Conservation (phyloP, 495 filamentous ascomycete genomes). For the Apodospora peruviana region DNA sequence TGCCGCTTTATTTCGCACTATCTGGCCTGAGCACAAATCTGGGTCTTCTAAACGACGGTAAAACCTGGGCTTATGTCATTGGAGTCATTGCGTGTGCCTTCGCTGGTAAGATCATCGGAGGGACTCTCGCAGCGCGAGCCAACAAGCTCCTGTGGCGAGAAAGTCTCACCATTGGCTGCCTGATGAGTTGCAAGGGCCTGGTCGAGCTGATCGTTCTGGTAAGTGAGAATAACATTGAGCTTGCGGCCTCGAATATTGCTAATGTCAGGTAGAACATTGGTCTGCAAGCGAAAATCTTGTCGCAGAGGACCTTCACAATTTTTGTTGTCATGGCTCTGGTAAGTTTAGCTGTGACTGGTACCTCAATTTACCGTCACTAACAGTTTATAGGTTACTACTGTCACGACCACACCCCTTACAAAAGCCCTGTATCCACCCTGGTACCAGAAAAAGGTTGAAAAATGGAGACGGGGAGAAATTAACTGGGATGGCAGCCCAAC, state of each 20-base stretch:
- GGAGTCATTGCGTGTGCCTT: conserved; percentile 82
- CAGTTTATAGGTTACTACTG: conserved; percentile 59
- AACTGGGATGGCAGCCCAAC: conserved; percentile 79
- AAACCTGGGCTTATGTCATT: conserved; percentile 89
- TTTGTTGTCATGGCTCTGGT: conserved; percentile 95
- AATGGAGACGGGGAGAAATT: conserved; percentile 88
- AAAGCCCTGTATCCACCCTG: conserved; percentile 72
- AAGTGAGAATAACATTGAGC: conserved; percentile 25
- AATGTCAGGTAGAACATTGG: conserved; percentile 73
- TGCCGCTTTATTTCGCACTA: conserved; percentile 92
- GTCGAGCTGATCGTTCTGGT: conserved; percentile 94
- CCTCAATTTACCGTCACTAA: not conserved
- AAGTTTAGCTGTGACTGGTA: not conserved
- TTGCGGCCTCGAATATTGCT: conserved; percentile 2
- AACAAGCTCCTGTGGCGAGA: conserved; percentile 89
- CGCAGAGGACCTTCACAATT: conserved; percentile 85
- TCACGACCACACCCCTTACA: conserved; percentile 82
- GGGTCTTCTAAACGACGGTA: conserved; percentile 74
- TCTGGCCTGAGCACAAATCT: conserved; percentile 88
- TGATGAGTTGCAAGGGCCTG: conserved; percentile 98
- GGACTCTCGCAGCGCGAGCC: conserved; percentile 69
- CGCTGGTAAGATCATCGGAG: conserved; percentile 77
- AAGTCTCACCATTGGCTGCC: conserved; percentile 79
- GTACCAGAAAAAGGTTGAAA: conserved; percentile 87
- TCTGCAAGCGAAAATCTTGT: conserved; percentile 84